phyloP scores from a whole-genome alignment of 306 rosid species.

The Medicago truncatula region DNA sequence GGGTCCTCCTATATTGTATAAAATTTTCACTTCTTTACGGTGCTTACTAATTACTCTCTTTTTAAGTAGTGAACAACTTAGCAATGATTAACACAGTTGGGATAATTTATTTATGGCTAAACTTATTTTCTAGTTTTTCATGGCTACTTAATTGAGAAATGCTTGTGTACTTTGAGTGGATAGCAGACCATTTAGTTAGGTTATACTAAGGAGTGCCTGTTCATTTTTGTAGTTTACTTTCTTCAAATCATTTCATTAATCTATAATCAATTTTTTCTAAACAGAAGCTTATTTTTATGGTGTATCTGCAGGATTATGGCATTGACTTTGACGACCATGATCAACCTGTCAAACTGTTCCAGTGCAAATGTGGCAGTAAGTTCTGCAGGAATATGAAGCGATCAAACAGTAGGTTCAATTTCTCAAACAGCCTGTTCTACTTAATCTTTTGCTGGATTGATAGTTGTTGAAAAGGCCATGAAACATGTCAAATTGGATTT shows the following conservation, averaged over 20 bases:
- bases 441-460: not conserved
- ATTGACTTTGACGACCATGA: constrained; percentile 82
- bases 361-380: constrained; percentile 86
- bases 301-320: constrained; percentile 83
- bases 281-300: constrained; percentile 26
- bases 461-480: constrained; percentile 22
- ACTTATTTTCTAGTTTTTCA: constrained; percentile 19
- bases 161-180: constrained; percentile 18
- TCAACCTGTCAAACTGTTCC: constrained; percentile 63
- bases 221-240: not conserved
- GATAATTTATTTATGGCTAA: constrained; percentile 20
- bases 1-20: not conserved
- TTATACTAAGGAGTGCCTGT: not conserved
- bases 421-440: constrained; percentile 17
- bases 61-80: constrained; percentile 23
- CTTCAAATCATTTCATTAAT: constrained; percentile 29
- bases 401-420: constrained; percentile 59
- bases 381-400: constrained; percentile 90
- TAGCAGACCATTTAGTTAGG: constrained; percentile 29
- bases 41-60: constrained; percentile 26
- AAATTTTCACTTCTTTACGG: constrained; percentile 14
- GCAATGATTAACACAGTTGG: constrained; percentile 1
- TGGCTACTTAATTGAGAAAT: constrained; percentile 22
- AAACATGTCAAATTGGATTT: not conserved
- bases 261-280: not conserved